These are phyloP conservation scores for Mycosarcoma mackinlayi DNA, from an alignment of 1,284 basidiomycete genomes.

Conservation along the genomic window DNA sequence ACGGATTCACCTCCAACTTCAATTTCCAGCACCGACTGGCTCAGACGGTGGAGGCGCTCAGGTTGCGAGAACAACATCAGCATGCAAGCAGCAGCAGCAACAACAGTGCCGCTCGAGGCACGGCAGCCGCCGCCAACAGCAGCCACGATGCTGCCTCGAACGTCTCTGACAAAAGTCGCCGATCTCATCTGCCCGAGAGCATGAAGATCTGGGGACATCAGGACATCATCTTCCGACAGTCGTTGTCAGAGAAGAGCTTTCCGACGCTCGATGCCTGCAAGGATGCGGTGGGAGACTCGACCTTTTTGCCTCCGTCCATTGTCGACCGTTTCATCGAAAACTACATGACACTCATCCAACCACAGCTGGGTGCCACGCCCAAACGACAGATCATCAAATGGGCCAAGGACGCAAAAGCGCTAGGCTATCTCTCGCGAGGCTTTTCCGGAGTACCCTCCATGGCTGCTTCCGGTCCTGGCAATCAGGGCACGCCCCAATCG, in stretches of 20 bases:
- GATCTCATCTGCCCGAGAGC: conserved; percentile 39
- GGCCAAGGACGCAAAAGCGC: conserved; percentile 47
- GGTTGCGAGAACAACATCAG: conserved; percentile 40
- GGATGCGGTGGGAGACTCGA: conserved; percentile 41
- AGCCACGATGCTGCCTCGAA: background rate
- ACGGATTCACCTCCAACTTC: conserved; percentile 53
- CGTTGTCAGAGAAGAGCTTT: conserved; percentile 30
- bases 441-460: conserved; percentile 36
- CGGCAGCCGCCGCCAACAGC: conserved; percentile 1
- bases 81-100: conserved; percentile 10
- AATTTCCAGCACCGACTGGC: conserved; percentile 50
- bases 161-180: conserved; percentile 9
- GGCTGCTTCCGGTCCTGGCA: conserved; percentile 28
- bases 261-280: conserved; percentile 40
- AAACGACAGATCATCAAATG: conserved; percentile 49
- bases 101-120: background rate
- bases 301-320: conserved; percentile 43
- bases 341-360: conserved; percentile 49
- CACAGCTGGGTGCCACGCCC: conserved; percentile 37
- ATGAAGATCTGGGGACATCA: conserved; percentile 51
- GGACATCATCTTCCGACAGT: conserved; percentile 48
- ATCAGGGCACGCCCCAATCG: conserved; percentile 1
- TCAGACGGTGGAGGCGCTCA: conserved; percentile 41
- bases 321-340: conserved; percentile 54
- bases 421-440: conserved; percentile 44